Base-by-base conservation (phyloP, 2,329 filamentous ascomycete genomes). In the Pestalotiopsis sp. region DNA sequence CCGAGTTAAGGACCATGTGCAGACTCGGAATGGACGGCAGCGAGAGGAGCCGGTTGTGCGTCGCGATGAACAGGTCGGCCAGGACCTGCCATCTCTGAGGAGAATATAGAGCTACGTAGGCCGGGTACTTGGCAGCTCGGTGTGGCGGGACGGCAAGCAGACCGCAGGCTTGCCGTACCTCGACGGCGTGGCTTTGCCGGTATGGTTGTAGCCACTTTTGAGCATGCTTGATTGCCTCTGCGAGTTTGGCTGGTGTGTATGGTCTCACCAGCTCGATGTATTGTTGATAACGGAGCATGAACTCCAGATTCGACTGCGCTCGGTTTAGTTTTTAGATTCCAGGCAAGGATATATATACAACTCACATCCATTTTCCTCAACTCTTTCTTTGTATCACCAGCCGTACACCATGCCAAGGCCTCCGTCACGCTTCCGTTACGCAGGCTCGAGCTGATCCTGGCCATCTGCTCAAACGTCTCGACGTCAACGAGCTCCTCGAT, bases 231-330 rank as follows among this genome's bases (percentile, higher is more conserved):
- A 94, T 92, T 13, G 95, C 94, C 71, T 98, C 94, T 62, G 90
- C 81, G 59, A 92, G 84, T 76, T 92, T 94, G 6, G 82, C 78
- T 27, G 87, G 60, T 13, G 66, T 70, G 36, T 67, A 64, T 17
- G 70, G 84, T 4, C 95, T 87, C 69, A 97, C 90, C 70, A 98
- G 86, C 80, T 98, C 96, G 74, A 98, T 95, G 79, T 95, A 98
- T 79, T 98, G 95, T 80, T 99, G 96, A 75, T 97, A 87, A 13
- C 96, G 91, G 58, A 99, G 87, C 85, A 97, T 93, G 77, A 97
- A 97, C 80, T 99, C 96, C 17, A 99, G 87, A 73, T 92, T 93
- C 76, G 91, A 94, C 86, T 94, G 74, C 1, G 12, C 4, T 13
- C 11, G 23, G 1, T 49, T 60, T n/a, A 38, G 68, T 73, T 56